A percentile compares a stretch with the other conserved stretches of the same genome.
Conservation (phyloP, 805 yeast genomes). For the Sungouiella blattae region DNA sequence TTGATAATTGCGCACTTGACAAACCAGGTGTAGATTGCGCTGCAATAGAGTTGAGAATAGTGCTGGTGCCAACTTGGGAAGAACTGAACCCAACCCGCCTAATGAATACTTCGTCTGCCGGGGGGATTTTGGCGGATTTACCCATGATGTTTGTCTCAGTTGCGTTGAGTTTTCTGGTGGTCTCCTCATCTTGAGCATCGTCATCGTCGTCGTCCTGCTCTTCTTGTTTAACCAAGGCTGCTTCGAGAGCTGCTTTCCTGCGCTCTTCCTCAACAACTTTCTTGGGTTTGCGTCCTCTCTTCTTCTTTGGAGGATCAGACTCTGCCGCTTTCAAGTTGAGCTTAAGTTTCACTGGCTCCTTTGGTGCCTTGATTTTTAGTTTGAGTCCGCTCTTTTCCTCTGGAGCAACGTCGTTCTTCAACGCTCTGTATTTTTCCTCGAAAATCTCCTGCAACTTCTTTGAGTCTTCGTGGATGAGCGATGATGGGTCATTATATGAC, state of each 20-base stretch:
- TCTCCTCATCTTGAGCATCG: background rate
- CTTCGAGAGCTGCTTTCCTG: slow-evolving; percentile 12
- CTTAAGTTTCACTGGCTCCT: slow-evolving; percentile 25
- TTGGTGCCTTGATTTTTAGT: slow-evolving; percentile 24
- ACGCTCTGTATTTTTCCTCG: slow-evolving; percentile 33
- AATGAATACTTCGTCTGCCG: slow-evolving; percentile 15
- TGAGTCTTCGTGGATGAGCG: slow-evolving; percentile 73
- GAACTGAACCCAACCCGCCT: slow-evolving; percentile 13
- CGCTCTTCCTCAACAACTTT: slow-evolving; percentile 20
- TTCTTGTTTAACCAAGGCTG: slow-evolving; percentile 8
- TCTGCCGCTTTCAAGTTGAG: slow-evolving; percentile 23
- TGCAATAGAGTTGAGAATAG: slow-evolving; percentile 8
- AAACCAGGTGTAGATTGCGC: slow-evolving; percentile 14
- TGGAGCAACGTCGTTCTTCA: slow-evolving; percentile 21
- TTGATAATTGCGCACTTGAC: slow-evolving; percentile 21
- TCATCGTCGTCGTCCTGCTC: slow-evolving; percentile 9
- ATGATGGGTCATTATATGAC: slow-evolving; percentile 68
- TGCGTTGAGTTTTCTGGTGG: slow-evolving; percentile 4
- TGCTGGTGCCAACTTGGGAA: slow-evolving; percentile 8
- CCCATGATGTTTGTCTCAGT: slow-evolving; percentile 16
- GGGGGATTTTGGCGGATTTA: slow-evolving; percentile 10
- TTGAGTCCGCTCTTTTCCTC: slow-evolving; percentile 20
- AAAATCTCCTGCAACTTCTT: slow-evolving; percentile 53
- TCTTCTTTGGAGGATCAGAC: slow-evolving; percentile 17
- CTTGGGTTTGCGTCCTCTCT: slow-evolving; percentile 21